phyloP scores from a whole-genome alignment of 176 grass and related monocot genomes.

The Oryza officinalis region DNA sequence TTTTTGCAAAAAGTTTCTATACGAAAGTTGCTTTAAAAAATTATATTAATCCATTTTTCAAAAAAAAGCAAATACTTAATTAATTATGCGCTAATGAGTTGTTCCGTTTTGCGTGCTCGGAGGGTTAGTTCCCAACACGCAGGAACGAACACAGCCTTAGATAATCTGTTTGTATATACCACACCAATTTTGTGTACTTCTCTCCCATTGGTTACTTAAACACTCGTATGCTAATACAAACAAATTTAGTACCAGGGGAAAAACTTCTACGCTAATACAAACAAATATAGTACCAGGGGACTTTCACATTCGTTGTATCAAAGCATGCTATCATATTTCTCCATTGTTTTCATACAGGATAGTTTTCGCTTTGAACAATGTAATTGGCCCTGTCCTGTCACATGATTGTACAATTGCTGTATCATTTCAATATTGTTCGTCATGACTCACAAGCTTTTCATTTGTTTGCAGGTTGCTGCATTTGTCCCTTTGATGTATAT shows the following conservation, averaged over 20 bases:
- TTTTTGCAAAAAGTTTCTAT: too few relatives aligned
- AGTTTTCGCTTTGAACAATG: background rate
- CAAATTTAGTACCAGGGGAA: background rate
- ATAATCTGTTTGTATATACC: constrained; percentile 19
- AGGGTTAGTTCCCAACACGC: too few relatives aligned
- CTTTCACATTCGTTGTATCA: background rate
- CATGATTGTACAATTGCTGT: constrained; percentile 1
- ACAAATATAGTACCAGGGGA: constrained; percentile 14
- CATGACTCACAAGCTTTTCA: constrained; percentile 3
- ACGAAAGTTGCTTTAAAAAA: too few relatives aligned
- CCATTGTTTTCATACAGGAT: background rate
- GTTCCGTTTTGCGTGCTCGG: too few relatives aligned
- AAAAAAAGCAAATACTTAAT: too few relatives aligned
- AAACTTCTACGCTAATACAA: constrained; percentile 7
- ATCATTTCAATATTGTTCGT: background rate
- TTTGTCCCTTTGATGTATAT: constrained; percentile 98
- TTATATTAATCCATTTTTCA: too few relatives aligned
- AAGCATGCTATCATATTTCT: background rate
- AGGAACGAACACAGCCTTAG: too few relatives aligned
- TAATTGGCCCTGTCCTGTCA: background rate
- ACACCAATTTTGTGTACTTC: background rate
- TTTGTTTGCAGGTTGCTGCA: constrained; percentile 80
- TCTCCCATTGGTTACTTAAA: constrained; percentile 24
- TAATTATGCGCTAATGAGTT: too few relatives aligned
- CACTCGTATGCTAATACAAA: background rate